Percentiles rank a stretch among this genome's conserved stretches.
phyloP scores from a whole-genome alignment of 352 stramenopile genomes.

The Phytophthora gonapodyides region DNA sequence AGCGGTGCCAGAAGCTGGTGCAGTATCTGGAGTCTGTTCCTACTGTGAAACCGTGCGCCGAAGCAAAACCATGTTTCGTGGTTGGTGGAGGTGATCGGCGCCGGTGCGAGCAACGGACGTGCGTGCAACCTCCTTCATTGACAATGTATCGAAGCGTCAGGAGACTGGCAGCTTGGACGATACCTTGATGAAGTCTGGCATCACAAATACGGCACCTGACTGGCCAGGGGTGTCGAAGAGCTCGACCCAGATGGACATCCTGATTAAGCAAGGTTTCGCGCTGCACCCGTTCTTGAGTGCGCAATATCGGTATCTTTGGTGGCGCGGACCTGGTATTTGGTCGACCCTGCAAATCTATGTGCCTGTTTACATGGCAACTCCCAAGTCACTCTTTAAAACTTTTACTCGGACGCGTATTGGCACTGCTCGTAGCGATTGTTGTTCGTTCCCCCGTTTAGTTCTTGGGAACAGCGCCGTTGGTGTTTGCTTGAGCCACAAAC shows the following conservation, averaged over 20 bases:
- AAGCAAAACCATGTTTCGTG: slow-evolving; percentile 28
- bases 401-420: too few relatives aligned
- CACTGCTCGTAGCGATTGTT: too few relatives aligned
- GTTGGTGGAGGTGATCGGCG: not conserved
- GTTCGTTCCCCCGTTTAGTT: too few relatives aligned
- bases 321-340: too few relatives aligned
- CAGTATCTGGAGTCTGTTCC: slow-evolving; percentile 31
- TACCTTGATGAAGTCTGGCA: slow-evolving; percentile 15
- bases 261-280: slow-evolving; percentile 42
- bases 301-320: too few relatives aligned
- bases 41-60: slow-evolving; percentile 29
- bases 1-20: slow-evolving; percentile 33
- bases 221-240: slow-evolving; percentile 17
- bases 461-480: too few relatives aligned
- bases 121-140: slow-evolving; percentile 41
- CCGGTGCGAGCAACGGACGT: slow-evolving; percentile 72
- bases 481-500: too few relatives aligned
- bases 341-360: too few relatives aligned
- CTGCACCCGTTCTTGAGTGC: too few relatives aligned
- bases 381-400: too few relatives aligned
- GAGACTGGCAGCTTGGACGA: slow-evolving; percentile 17
- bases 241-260: slow-evolving; percentile 31
- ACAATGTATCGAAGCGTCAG: slow-evolving; percentile 28
- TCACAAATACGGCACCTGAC: slow-evolving; percentile 10
- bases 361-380: too few relatives aligned